Base-by-base conservation (phyloP, 176 grass and related monocot species). In the Thalia dealbata region DNA sequence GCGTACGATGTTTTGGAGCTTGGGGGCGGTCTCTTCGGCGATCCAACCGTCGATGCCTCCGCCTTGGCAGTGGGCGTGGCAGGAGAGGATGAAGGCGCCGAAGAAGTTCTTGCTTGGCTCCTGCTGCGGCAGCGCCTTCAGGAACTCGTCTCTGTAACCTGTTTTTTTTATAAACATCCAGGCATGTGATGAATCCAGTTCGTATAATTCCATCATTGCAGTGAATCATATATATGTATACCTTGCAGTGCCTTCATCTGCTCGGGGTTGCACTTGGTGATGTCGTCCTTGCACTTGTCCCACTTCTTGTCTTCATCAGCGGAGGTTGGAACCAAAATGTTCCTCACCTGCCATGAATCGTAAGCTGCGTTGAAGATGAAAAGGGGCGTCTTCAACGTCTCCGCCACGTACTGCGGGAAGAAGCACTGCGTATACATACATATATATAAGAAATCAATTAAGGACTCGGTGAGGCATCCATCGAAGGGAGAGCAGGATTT, bases 321-420 rank as follows among this genome's bases (percentile, higher is more conserved):
- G 23, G 71, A 26, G 64, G 73, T 88, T 65, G 95, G 95, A 52
- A 76, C 90, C 30, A 97, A 77, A 62, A 93, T 86, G 61, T 97
- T 93, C 55, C 79, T 93, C 44, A 97, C 84, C 95, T 99, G 95
- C 95, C 95, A 99, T 78, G 85, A 82, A 14, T 99, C 95, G 64
- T 99, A 99, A 10, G 95, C 95, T 0, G 87, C 77, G 84, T 99
- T 99, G 81, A 99, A 86, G 52, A 95, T 76, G 73, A 99, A 99
- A 83, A 91, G 81, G 3, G 90, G 88, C 14, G 95, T 99, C 50
- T 65, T 78, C 62, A 93, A 84, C 70, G 85, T 86, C 67, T 83
- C 73, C 76, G 85, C 67, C 61, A 95, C 81, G 1, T 99, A 83
- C 81, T 95, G 95, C 0, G 95, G 95, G 79, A 99, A 99, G 78